phyloP scores from a whole-genome alignment of 1,284 basidiomycete genomes.

The Ustilago curta region DNA sequence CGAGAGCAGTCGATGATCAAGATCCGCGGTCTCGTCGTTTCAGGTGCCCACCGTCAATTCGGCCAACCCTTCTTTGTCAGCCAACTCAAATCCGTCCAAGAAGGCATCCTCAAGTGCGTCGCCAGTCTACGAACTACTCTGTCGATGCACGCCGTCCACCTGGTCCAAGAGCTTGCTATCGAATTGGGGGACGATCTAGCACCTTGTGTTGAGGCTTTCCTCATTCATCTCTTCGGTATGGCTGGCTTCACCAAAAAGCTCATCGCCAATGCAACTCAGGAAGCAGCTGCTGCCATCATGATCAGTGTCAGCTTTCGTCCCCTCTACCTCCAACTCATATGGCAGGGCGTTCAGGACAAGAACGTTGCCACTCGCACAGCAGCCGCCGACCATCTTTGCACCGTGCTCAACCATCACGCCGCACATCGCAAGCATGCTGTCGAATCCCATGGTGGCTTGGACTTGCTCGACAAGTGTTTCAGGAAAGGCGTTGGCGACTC shows the following conservation, averaged over 20 bases:
- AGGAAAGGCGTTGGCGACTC: constrained; percentile 81
- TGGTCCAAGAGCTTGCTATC: constrained; percentile 81
- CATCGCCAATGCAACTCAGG: constrained; percentile 86
- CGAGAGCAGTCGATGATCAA: constrained; percentile 83
- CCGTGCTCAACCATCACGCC: constrained; percentile 67
- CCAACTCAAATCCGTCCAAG: constrained; percentile 81
- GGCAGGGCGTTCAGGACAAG: constrained; percentile 83
- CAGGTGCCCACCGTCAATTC: constrained; percentile 81
- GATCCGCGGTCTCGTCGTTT: constrained; percentile 91
- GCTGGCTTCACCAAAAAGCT: constrained; percentile 95
- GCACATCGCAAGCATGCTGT: constrained; percentile 60
- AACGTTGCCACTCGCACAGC: constrained; percentile 82
- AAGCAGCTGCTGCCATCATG: constrained; percentile 78
- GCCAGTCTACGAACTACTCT: constrained; percentile 92
- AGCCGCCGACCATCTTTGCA: constrained; percentile 70
- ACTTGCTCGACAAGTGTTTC: constrained; percentile 75
- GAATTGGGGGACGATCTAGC: constrained; percentile 74
- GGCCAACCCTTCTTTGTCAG: constrained; percentile 77
- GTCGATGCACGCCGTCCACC: constrained; percentile 80
- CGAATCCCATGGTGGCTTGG: constrained; percentile 73
- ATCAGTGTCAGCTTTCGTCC: constrained; percentile 77
- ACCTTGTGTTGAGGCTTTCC: constrained; percentile 73
- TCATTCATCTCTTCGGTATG: constrained; percentile 85
- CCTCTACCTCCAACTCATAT: constrained; percentile 81
- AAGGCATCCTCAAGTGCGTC: constrained; percentile 88